These are phyloP conservation scores for Flaveria brownii DNA, from an alignment of 129 eudicot species.

Conservation along the genomic window DNA sequence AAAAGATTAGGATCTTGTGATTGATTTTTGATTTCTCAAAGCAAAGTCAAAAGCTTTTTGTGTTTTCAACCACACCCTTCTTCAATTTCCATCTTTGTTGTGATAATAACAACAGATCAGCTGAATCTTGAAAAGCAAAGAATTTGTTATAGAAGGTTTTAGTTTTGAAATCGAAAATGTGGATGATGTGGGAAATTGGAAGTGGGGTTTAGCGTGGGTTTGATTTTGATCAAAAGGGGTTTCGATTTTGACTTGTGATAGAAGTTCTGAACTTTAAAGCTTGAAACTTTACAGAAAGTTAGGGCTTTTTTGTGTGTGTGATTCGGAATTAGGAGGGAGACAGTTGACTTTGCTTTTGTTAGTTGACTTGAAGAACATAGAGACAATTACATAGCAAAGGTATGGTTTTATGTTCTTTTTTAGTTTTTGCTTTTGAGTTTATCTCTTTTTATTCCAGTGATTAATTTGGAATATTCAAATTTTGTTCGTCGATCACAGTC, in stretches of 20 bases:
- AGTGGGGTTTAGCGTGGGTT: slow-evolving; percentile 8
- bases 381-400: slow-evolving; percentile 26
- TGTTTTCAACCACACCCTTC: slow-evolving; percentile 14
- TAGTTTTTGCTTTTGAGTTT: slow-evolving; percentile 16
- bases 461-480: not conserved
- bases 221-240: slow-evolving; percentile 27
- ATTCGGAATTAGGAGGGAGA: slow-evolving; percentile 24
- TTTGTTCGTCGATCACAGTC: not conserved
- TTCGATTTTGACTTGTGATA: slow-evolving; percentile 14
- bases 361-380: slow-evolving; percentile 27
- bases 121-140: slow-evolving; percentile 16
- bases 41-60: slow-evolving; percentile 14
- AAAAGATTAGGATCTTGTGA: slow-evolving; percentile 10
- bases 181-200: slow-evolving; percentile 30
- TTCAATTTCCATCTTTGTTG: slow-evolving; percentile 14
- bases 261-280: not conserved
- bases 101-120: slow-evolving; percentile 25
- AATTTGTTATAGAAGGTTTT: not conserved
- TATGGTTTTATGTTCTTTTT: slow-evolving; percentile 23
- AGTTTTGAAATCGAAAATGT: slow-evolving; percentile 26
- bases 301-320: slow-evolving; percentile 33
- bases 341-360: slow-evolving; percentile 28
- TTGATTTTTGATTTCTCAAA: slow-evolving; percentile 19
- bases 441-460: slow-evolving; percentile 19
- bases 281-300: not conserved